Conservation (phyloP, 2,329 filamentous ascomycete genomes). For the Monosporascus sp. region DNA sequence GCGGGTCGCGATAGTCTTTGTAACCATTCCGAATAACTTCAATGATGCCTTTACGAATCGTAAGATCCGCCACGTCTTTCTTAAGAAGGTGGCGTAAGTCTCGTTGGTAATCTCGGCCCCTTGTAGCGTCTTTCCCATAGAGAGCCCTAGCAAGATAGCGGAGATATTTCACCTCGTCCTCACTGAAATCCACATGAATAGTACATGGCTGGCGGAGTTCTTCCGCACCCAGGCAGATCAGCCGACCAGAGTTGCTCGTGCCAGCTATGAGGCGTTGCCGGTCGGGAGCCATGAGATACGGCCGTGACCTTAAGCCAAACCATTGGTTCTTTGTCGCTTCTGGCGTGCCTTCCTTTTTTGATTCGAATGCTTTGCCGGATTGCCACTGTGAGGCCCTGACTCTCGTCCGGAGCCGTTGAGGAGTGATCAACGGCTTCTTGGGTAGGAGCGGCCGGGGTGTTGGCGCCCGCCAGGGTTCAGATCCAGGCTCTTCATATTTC, state of each 20-base stretch:
- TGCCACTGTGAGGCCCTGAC: conserved; percentile 24
- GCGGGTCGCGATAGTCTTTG: conserved; percentile 10
- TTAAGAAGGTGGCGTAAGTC: conserved; percentile 26
- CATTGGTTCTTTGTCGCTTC: conserved; percentile 7
- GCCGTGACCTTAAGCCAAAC: conserved; percentile 17
- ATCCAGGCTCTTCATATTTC: not conserved
- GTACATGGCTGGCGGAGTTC: conserved; percentile 9
- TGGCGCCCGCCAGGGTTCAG: conserved; percentile 1
- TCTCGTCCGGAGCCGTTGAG: conserved; percentile 17
- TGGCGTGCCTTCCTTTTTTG: conserved; percentile 8
- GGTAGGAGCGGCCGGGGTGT: conserved; percentile 2
- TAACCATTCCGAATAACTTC: conserved; percentile 16
- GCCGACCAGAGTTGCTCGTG: conserved; percentile 3
- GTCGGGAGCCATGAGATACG: conserved; percentile 17
- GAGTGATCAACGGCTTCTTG: conserved; percentile 8
- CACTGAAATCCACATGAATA: conserved; percentile 26
- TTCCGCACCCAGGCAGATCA: conserved; percentile 4
- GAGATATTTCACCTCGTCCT: conserved; percentile 21
- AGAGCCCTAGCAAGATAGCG: conserved; percentile 17
- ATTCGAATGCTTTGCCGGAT: conserved; percentile 17
- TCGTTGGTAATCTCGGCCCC: conserved; percentile 7
- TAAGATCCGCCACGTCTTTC: conserved; percentile 10
- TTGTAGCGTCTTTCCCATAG: conserved; percentile 12
- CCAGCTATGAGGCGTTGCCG: conserved; percentile 15
- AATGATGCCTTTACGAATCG: conserved; percentile 9